Evolutionary conservation across 192 early-diverging fungal genomes (phyloP).

Genomic region (Funneliformis mosseae): DNA sequence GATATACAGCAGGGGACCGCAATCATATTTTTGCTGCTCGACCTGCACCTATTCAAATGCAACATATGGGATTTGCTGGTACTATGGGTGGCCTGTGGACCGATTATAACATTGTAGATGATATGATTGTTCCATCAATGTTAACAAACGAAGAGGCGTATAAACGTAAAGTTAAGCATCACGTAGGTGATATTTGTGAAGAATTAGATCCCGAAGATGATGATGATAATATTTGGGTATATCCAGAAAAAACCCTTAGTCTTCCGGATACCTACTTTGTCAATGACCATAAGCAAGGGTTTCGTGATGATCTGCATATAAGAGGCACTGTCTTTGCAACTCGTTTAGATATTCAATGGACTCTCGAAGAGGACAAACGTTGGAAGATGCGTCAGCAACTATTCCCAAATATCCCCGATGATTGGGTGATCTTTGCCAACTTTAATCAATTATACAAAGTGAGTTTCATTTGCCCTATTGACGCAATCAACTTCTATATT

Average conservation of each 20-base stretch:
- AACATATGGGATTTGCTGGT: conserved; percentile 94
- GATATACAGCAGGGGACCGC: conserved; percentile 94
- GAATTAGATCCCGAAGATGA: conserved; percentile 57
- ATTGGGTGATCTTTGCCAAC: conserved; percentile 91
- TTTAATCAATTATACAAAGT: conserved; percentile 97
- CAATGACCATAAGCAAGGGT: conserved; percentile 92
- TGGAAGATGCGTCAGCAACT: conserved; percentile 84
- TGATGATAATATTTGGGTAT: conserved; percentile 66
- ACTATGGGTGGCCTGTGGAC: conserved; percentile 87
- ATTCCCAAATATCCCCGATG: conserved; percentile 80
- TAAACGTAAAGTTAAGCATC: neutral
- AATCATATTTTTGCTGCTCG: conserved; percentile 95
- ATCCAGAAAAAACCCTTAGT: conserved; percentile 86
- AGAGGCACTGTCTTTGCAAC: conserved; percentile 35
- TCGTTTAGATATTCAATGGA: conserved; percentile 61
- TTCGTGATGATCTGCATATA: conserved; percentile 77
- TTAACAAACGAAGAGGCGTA: conserved; percentile 28
- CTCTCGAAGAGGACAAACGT: conserved; percentile 75
- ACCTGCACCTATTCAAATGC: conserved; percentile 84
- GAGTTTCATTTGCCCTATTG: neutral
- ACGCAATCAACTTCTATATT: too few species aligned
- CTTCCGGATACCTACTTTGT: conserved; percentile 95
- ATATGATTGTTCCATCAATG: conserved; percentile 69
- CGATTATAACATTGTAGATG: conserved; percentile 80
- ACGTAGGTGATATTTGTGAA: conserved; percentile 23